Evolutionary conservation across 306 rosid species (phyloP), one percentile per base, ranked within the genome.

Genomic region (Begonia peltatifolia): DNA sequence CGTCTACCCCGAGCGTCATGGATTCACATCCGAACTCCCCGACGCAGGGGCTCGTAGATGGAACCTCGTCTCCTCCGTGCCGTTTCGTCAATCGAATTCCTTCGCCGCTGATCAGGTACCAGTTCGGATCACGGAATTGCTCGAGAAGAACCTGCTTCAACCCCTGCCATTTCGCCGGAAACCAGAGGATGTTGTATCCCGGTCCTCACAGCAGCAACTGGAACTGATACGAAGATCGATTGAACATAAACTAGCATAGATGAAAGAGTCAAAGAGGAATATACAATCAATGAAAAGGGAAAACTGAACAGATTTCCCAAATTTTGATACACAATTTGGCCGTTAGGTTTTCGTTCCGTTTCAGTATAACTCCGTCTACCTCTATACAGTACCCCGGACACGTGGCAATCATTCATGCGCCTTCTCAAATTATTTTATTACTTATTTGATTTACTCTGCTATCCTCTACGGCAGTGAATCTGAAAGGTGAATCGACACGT

Each of bases 1-100:
- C 87, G 42, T 60, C 70, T 3, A 73, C 84, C 2, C 71, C 82
- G 16, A 75, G 67, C 57, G 47, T 61, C 57, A 38, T 44, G n/a
- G 14, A 44, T n/a, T 44, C 48, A 44, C 48, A 10, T 44, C 62
- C 67, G 0, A 59, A 66, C 48, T 77, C 87, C 25, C 53, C 70
- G 49, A 44, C 58, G 12, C 12, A 44, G n/a, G 9, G 48, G 14
- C 6, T 44, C 12, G 48, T 11, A 11, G n/a, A 11, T 44, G 48
- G 48, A 11, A 44, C 48, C 14, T 44, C 48, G 6, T 12, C 48
- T 11, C 48, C 48, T 2, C 48, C 48, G 14, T 30, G 38, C 38
- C 38, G 38, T 30, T 30, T 30, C 38, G 6, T 30, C 38, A 30
- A 30, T 30, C 38, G 38, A 30, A 30, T 30, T 30, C 38, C 15